A percentile compares a stretch with the other conserved stretches of the same genome.
These are phyloP conservation scores for Wickerhamomyces hampshirensis DNA, from an alignment of 805 yeast species.

Conservation along the genomic window DNA sequence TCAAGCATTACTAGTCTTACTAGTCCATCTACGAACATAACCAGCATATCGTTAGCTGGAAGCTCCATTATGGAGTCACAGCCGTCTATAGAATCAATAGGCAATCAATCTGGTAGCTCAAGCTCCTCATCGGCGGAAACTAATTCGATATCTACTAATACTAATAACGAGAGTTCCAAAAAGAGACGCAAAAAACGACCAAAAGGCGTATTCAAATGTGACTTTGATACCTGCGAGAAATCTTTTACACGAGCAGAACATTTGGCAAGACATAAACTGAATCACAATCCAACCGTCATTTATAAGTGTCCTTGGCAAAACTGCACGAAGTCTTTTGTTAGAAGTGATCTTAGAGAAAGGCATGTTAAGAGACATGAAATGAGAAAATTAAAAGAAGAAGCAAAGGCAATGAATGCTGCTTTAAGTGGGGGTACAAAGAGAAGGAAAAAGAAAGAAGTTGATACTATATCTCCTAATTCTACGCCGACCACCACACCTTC, in stretches of 20 bases:
- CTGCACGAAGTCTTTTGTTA: constrained; percentile 58
- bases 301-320: constrained; percentile 44
- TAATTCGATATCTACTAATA: neutral
- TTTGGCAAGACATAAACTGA: constrained; percentile 56
- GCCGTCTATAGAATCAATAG: too few relatives aligned
- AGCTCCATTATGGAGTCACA: too few relatives aligned
- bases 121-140: neutral
- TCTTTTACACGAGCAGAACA: constrained; percentile 60
- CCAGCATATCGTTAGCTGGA: too few relatives aligned
- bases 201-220: constrained; percentile 35
- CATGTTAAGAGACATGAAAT: constrained; percentile 40
- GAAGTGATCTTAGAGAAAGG: constrained; percentile 50
- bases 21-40: too few relatives aligned
- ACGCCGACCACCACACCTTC: neutral
- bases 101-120: too few relatives aligned
- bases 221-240: constrained; percentile 47
- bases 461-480: too few relatives aligned
- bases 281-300: constrained; percentile 53
- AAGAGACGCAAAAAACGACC: constrained; percentile 23
- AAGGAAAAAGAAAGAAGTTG: constrained; percentile 8
- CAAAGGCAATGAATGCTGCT: constrained; percentile 16
- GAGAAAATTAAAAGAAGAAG: constrained; percentile 25
- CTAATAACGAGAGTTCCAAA: constrained; percentile 1
- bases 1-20: too few relatives aligned
- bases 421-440: constrained; percentile 11